These are phyloP conservation scores for Fusarium guadeloupense DNA, from an alignment of 2,329 filamentous ascomycete genomes.

Conservation along the genomic window DNA sequence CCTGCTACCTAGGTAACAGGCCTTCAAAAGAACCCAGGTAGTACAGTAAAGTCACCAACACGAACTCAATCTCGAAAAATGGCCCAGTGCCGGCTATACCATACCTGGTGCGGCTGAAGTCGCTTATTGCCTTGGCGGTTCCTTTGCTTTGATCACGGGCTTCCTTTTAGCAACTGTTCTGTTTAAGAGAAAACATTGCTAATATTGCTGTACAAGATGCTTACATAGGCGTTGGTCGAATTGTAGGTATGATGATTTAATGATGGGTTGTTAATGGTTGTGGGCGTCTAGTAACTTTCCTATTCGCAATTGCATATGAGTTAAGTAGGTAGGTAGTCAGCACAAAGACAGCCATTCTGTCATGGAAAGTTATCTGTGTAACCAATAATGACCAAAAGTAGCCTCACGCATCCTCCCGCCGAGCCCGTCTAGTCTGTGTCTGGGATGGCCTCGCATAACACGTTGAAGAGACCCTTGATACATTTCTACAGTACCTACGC, in stretches of 20 bases:
- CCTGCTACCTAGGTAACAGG: slow-evolving; percentile 13
- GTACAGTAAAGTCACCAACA: neutral
- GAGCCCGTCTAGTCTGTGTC: slow-evolving; percentile 4
- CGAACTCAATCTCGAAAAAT: slow-evolving; percentile 1
- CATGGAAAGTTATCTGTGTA: slow-evolving; percentile 12
- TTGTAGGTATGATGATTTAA: neutral
- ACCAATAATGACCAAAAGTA: slow-evolving; percentile 5
- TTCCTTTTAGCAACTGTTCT: neutral
- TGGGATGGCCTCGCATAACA: slow-evolving; percentile 1
- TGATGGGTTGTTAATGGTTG: too few relatives aligned
- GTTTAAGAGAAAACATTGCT: neutral
- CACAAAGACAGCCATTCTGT: neutral
- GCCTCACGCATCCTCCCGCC: slow-evolving; percentile 11
- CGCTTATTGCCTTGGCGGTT: neutral
- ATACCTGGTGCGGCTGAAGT: slow-evolving; percentile 6
- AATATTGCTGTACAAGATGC: neutral
- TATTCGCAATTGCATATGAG: slow-evolving; percentile 2
- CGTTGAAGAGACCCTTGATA: slow-evolving; percentile 15
- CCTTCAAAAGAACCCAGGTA: slow-evolving; percentile 6
- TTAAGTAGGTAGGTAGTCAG: slow-evolving; percentile 4
- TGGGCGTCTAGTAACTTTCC: neutral
- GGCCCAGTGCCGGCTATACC: slow-evolving; percentile 3
- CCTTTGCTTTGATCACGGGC: neutral
- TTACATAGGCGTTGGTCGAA: neutral
- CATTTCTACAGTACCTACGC: too few relatives aligned